phyloP scores from a whole-genome alignment of 176 grass and related monocot genomes.

The Eragrostis curvula region DNA sequence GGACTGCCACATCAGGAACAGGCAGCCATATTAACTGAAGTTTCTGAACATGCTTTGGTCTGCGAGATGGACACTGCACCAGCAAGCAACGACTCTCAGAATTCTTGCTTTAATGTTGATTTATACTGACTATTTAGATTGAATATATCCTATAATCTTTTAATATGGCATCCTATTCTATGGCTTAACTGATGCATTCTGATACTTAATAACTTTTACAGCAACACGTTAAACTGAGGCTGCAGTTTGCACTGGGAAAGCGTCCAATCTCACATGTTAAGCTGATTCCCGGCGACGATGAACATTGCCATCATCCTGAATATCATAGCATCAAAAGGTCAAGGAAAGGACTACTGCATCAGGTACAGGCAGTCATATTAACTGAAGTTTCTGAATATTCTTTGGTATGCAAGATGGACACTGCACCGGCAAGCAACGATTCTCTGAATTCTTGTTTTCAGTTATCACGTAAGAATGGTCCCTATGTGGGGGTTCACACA shows the following conservation, averaged over 20 bases:
- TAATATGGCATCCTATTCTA: neutral
- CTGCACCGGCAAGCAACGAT: conserved; percentile 24
- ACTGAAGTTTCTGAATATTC: conserved; percentile 4
- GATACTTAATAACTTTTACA: conserved; percentile 20
- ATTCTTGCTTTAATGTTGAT: conserved; percentile 11
- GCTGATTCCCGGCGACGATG: conserved; percentile 39
- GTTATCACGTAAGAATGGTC: neutral
- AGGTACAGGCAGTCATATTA: neutral
- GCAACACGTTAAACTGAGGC: conserved; percentile 20
- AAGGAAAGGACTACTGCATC: conserved; percentile 18
- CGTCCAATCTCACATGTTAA: conserved; percentile 28
- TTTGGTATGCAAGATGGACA: conserved; percentile 15
- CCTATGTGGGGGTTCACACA: conserved; percentile 24
- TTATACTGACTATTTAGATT: neutral
- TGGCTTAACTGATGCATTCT: neutral
- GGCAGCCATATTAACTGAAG: neutral
- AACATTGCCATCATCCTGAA: neutral
- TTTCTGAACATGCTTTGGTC: conserved; percentile 1
- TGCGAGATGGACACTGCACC: conserved; percentile 20
- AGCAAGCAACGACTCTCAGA: conserved; percentile 27
- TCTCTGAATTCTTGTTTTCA: conserved; percentile 18
- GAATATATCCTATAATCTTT: neutral
- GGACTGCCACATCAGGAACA: neutral
- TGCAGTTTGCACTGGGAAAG: conserved; percentile 30
- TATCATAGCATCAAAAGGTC: conserved; percentile 33